Percentiles rank a stretch among this genome's conserved stretches.
Evolutionary conservation across 306 rosid genomes (phyloP).

Genomic region (Pyrus communis): DNA sequence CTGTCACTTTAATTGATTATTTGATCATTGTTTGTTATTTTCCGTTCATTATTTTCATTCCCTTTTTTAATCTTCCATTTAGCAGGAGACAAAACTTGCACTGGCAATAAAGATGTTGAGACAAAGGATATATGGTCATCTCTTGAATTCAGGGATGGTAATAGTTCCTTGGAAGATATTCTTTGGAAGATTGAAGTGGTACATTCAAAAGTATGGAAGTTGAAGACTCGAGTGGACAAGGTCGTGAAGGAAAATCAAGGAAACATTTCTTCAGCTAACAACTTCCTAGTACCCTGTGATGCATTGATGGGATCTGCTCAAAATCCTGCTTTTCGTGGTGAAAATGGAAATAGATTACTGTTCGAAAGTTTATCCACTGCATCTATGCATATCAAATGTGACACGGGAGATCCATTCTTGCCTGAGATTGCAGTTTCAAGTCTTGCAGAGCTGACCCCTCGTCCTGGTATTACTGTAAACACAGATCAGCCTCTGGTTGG

Average conservation of each 20-base stretch:
- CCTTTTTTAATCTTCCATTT: not conserved
- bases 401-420: conserved; percentile 26
- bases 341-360: conserved; percentile 18
- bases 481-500: conserved; percentile 24
- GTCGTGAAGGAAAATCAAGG: conserved; percentile 38
- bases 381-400: conserved; percentile 26
- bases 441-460: conserved; percentile 28
- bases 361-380: conserved; percentile 25
- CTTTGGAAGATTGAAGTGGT: conserved; percentile 43
- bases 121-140: conserved; percentile 33
- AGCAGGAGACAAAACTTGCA: conserved; percentile 26
- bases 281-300: conserved; percentile 22
- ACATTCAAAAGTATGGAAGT: conserved; percentile 31
- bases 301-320: conserved; percentile 15
- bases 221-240: conserved; percentile 46
- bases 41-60: not conserved
- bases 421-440: conserved; percentile 29
- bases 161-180: conserved; percentile 32
- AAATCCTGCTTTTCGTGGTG: conserved; percentile 20
- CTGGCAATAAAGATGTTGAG: conserved; percentile 22
- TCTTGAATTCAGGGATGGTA: conserved; percentile 23
- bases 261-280: conserved; percentile 29
- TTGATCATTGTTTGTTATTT: not conserved
- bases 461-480: conserved; percentile 24
- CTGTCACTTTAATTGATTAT: not conserved